Percentiles rank a stretch among this genome's conserved stretches.
Conservation (phyloP, 345 rosid species). For the Psidium guajava region DNA sequence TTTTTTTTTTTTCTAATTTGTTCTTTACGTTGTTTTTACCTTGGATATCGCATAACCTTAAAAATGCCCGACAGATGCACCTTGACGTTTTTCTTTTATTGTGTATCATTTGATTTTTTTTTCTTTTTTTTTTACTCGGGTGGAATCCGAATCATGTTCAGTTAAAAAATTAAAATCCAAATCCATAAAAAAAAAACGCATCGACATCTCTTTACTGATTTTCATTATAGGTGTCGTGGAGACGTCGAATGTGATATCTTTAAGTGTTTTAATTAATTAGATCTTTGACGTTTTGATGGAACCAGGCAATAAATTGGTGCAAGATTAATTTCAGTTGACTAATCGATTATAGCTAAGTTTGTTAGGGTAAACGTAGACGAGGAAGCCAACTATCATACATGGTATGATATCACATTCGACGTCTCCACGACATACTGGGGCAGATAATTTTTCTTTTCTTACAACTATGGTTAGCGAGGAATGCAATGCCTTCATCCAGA, state of each 20-base stretch:
- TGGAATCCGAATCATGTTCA: not conserved
- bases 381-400: too few species aligned
- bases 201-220: not conserved
- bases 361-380: not conserved
- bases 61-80: not conserved
- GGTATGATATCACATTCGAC: too few species aligned
- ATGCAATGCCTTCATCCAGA: too few species aligned
- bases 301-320: fast-evolving
- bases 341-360: not conserved
- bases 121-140: not conserved
- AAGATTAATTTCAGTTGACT: not conserved
- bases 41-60: not conserved
- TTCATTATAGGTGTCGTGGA: not conserved
- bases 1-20: not conserved
- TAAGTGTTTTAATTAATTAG: not conserved
- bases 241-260: not conserved
- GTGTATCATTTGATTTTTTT: not conserved
- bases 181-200: not conserved
- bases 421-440: too few species aligned
- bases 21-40: not conserved
- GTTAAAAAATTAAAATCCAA: not conserved
- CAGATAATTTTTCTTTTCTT: too few species aligned
- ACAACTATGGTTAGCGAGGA: too few species aligned
- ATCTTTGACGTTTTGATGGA: not conserved
- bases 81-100: not conserved